Base-by-base conservation (phyloP, 768 basidiomycete genomes). In the Mycena polygramma region DNA sequence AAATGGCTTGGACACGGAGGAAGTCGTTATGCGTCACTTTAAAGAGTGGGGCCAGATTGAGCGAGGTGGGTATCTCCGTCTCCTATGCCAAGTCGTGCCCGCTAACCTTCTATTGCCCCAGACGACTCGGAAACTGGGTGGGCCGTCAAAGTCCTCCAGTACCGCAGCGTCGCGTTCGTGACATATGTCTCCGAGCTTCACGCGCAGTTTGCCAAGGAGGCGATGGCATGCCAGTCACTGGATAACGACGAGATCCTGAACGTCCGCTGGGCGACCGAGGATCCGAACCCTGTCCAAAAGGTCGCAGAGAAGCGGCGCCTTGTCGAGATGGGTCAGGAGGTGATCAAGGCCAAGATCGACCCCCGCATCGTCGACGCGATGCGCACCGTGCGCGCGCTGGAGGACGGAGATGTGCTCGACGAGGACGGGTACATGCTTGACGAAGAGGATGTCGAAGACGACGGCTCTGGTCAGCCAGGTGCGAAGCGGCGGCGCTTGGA, bases 261-360 rank as follows among this genome's bases (percentile, higher is more conserved):
- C 80, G 96, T 99, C 61, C 92, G 97, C 57, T 99, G 98, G 98
- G 98, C 98, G 43, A 99, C 97, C 0, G 97, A 98, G 78, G 98
- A 99, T 79, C 98, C 98, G 1, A 99, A 99, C 79, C 98, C 97
- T 1, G 90, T 90, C 0, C 91, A 93, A 71, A 97, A 96, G 75
- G 90, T 93, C 10, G 88, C 89, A 0, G 98, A 99, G 81, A 93
- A 96, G 76, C 85, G 88, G 11, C 86, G 96, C 15, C 79, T 99
- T 36, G 93, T 96, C 77, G 91, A 93, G 3, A 85, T 92, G 74
- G 98, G 98, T 0, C 90, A 93, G 73, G 91, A 94, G 68, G 96
- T 94, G 4, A 97, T 99, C 77, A 87, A 89, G 48, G 89, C 93
- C 24, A 86, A 87, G 58, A 91, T 99, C 85, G 95, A 98, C 78